These are phyloP conservation scores for Viola pubescens DNA, from an alignment of 441 rosid species.

Conservation along the genomic window DNA sequence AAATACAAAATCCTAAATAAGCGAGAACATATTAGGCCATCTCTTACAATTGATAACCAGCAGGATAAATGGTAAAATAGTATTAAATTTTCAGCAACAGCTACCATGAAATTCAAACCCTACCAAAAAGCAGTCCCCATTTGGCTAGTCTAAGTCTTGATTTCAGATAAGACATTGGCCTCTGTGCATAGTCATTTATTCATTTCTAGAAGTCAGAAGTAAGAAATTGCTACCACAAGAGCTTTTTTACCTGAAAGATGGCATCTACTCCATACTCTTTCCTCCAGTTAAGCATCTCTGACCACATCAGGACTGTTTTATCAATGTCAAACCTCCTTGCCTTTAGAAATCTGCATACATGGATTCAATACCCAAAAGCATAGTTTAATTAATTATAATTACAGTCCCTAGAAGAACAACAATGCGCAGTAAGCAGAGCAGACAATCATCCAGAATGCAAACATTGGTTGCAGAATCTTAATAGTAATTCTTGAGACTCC, in stretches of 20 bases:
- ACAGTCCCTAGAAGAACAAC: neutral
- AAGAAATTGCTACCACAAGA: slow-evolving; percentile 5
- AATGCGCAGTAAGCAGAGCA: neutral
- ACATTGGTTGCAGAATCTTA: too few species aligned
- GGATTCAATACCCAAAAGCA: neutral
- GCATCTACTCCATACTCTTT: slow-evolving; percentile 62
- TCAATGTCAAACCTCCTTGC: slow-evolving; percentile 79
- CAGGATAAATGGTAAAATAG: neutral
- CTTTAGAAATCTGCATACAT: slow-evolving; percentile 58
- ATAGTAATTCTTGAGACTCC: too few species aligned
- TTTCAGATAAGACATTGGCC: neutral
- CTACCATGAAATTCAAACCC: slow-evolving; percentile 4
- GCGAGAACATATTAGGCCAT: neutral
- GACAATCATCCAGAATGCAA: too few species aligned
- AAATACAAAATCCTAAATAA: slow-evolving; percentile 72
- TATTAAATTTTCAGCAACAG: too few species aligned
- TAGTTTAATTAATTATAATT: neutral
- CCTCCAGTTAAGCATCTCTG: slow-evolving; percentile 92
- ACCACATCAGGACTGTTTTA: slow-evolving; percentile 84
- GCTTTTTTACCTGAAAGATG: slow-evolving; percentile 56
- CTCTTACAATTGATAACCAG: too few species aligned
- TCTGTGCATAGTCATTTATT: neutral
- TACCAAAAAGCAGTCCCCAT: neutral
- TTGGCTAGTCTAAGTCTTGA: slow-evolving; percentile 1
- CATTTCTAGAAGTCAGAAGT: slow-evolving; percentile 5